Evolutionary conservation across 2,329 filamentous ascomycete species (phyloP).

Genomic region (Venturia asperata): DNA sequence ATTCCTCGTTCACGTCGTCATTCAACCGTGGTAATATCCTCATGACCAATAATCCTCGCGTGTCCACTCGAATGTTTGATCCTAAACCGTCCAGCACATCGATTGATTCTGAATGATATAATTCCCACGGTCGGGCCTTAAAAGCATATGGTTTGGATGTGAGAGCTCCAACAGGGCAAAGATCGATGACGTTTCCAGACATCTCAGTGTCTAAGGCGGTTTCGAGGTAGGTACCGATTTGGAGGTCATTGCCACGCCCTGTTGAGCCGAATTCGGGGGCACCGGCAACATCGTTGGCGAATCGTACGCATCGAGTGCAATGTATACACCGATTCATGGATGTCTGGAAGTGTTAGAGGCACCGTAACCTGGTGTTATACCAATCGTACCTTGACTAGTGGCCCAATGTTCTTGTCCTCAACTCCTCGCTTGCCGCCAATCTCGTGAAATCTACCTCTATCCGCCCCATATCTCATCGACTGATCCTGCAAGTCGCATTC

Average conservation of each 20-base stretch:
- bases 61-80: slow-evolving; percentile 90
- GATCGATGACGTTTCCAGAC: slow-evolving; percentile 94
- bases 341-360: slow-evolving; percentile 48
- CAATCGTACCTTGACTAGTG: slow-evolving; percentile 66
- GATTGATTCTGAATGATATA: slow-evolving; percentile 92
- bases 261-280: slow-evolving; percentile 91
- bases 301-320: slow-evolving; percentile 95
- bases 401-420: slow-evolving; percentile 99
- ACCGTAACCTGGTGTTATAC: background rate
- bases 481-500: slow-evolving; percentile 99
- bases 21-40: slow-evolving; percentile 86
- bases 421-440: slow-evolving; percentile 91
- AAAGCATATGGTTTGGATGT: slow-evolving; percentile 98
- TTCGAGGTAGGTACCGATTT: slow-evolving; percentile 97
- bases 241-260: slow-evolving; percentile 91
- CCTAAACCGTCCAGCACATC: slow-evolving; percentile 90
- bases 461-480: slow-evolving; percentile 96
- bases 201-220: slow-evolving; percentile 88
- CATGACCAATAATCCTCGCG: slow-evolving; percentile 93
- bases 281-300: slow-evolving; percentile 94
- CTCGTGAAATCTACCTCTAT: slow-evolving; percentile 96
- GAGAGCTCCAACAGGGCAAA: slow-evolving; percentile 93
- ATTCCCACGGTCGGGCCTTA: slow-evolving; percentile 91
- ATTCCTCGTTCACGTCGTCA: slow-evolving; percentile 98
- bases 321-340: slow-evolving; percentile 99